A percentile compares a stretch with the other conserved stretches of the same genome.
Evolutionary conservation across 1,284 basidiomycete species (phyloP).

Genomic region (Paramarasmius palmivorus): DNA sequence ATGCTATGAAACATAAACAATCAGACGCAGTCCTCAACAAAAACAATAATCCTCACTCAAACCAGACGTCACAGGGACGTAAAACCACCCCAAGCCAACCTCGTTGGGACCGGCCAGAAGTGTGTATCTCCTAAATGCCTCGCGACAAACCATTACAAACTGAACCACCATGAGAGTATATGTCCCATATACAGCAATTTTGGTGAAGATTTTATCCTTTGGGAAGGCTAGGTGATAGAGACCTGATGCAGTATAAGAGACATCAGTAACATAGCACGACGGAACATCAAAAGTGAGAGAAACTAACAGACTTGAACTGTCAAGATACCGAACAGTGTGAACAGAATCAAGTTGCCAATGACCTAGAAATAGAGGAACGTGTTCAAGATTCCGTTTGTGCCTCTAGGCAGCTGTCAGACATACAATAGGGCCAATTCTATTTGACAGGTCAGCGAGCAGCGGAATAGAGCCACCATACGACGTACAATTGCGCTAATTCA

Average conservation of each 20-base stretch:
- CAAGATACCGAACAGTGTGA: neutral
- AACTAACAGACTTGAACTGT: neutral
- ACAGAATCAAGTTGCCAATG: neutral
- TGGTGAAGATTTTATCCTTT: neutral
- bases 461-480: too few species aligned
- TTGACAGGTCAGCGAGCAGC: too few species aligned
- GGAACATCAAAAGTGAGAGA: neutral
- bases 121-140: neutral
- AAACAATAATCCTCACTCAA: neutral
- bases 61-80: neutral
- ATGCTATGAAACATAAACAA: neutral
- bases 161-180: neutral
- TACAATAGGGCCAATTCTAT: too few species aligned
- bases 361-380: neutral
- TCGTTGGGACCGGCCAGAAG: neutral
- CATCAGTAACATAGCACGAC: neutral
- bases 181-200: neutral
- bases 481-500: too few species aligned
- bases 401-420: too few species aligned
- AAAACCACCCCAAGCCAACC: neutral
- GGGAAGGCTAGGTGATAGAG: neutral
- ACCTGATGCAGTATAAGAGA: neutral
- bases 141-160: neutral
- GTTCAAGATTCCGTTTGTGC: too few species aligned
- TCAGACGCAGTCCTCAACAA: neutral